Conservation (phyloP, 2,329 filamentous ascomycete genomes). For the Mycosphaerella sp. region DNA sequence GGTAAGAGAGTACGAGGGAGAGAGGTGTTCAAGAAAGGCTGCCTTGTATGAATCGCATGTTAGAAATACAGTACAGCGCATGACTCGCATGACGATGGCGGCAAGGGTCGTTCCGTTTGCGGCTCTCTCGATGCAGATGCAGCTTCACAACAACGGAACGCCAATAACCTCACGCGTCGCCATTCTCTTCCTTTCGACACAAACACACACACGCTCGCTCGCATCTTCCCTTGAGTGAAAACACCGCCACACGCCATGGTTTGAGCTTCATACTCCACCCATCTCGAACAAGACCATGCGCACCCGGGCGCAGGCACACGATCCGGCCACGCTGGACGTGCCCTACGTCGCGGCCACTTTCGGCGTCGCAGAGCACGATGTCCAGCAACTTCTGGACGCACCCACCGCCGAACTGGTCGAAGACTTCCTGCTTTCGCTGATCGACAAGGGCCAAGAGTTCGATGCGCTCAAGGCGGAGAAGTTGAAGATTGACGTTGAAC, state of each 20-base stretch:
- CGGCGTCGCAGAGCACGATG: slow-evolving; percentile 58
- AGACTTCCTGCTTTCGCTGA: slow-evolving; percentile 66
- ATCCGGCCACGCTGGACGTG: slow-evolving; percentile 56
- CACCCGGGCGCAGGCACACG: slow-evolving; percentile 39
- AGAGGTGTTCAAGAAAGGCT: no score
- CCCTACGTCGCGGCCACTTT: slow-evolving; percentile 68
- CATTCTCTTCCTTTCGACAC: background rate
- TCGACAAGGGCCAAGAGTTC: slow-evolving; percentile 72
- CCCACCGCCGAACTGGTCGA: slow-evolving; percentile 75
- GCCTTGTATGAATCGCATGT: no score
- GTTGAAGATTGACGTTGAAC: slow-evolving; percentile 80
- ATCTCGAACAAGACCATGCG: slow-evolving; percentile 43
- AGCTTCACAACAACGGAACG: slow-evolving; percentile 3
- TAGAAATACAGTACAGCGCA: no score
- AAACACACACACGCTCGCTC: background rate
- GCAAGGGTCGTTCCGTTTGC: background rate
- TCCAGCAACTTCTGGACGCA: slow-evolving; percentile 56
- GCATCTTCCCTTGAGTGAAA: background rate
- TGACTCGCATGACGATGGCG: background rate
- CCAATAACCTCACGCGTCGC: background rate
- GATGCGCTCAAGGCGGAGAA: slow-evolving; percentile 82
- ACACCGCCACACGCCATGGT: slow-evolving; percentile 13
- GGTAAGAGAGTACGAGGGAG: no score
- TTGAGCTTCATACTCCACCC: slow-evolving; percentile 1
- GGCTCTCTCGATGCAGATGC: background rate